phyloP scores from a whole-genome alignment of 768 basidiomycete genomes.

The Hericium erinaceus region DNA sequence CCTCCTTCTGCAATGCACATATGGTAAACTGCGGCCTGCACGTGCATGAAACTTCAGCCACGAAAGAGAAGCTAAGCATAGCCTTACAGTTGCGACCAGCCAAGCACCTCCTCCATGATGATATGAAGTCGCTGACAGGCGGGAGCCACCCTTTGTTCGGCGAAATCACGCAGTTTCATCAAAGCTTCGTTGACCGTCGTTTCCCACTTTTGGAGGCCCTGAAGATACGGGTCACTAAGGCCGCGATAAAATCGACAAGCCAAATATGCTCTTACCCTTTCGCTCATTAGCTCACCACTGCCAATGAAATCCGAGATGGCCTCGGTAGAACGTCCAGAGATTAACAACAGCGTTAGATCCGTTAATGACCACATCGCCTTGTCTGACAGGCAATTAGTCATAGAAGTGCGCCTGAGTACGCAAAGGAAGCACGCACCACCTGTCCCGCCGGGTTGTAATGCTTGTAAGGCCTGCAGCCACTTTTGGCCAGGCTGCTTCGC shows the following conservation, averaged over 20 bases:
- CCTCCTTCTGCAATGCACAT: conserved; percentile 45
- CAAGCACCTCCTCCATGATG: conserved; percentile 67
- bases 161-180: conserved; percentile 61
- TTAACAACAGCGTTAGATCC: conserved; percentile 62
- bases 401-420: neutral
- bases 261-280: conserved; percentile 43
- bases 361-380: conserved; percentile 53
- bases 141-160: conserved; percentile 60
- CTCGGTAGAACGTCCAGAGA: conserved; percentile 65
- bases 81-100: conserved; percentile 67
- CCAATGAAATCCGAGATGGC: conserved; percentile 66
- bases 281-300: conserved; percentile 72
- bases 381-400: conserved; percentile 28
- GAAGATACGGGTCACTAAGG: neutral
- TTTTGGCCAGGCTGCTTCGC: conserved; percentile 65
- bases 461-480: conserved; percentile 61
- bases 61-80: conserved; percentile 7
- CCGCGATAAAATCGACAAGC: neutral
- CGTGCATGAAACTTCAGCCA: conserved; percentile 5
- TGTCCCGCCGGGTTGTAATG: conserved; percentile 30
- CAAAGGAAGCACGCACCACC: neutral
- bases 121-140: conserved; percentile 72
- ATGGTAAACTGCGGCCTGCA: conserved; percentile 43
- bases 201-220: conserved; percentile 84
- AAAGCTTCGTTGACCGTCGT: conserved; percentile 61